Evolutionary conservation across 2,329 filamentous ascomycete genomes (phyloP).

Genomic region (Chalaropsis ovoidea): DNA sequence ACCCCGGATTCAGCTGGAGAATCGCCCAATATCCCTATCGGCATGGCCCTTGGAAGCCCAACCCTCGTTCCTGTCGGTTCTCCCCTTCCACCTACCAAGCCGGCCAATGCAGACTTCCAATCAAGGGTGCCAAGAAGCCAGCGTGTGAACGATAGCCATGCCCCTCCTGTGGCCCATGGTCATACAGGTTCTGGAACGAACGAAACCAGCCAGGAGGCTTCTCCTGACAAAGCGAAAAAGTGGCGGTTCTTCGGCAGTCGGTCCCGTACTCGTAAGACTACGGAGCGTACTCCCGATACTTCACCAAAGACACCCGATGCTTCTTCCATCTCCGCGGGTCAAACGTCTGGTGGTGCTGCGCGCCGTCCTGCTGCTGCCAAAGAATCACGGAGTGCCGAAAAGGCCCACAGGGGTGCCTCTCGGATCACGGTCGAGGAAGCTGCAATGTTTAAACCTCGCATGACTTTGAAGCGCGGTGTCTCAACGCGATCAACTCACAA

Average conservation of each 20-base stretch:
- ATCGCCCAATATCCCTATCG: constrained; percentile 42
- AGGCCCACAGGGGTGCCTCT: neutral
- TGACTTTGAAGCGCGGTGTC: constrained; percentile 10
- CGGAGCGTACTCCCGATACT: constrained; percentile 2
- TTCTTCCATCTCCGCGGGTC: neutral
- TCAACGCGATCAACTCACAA: constrained; percentile 15
- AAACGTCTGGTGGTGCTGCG: constrained; percentile 8
- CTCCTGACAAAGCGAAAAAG: constrained; percentile 22
- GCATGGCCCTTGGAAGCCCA: constrained; percentile 65
- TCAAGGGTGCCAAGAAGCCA: neutral
- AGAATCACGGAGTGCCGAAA: constrained; percentile 10
- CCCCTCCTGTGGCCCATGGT: neutral
- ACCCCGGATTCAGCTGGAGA: constrained; percentile 39
- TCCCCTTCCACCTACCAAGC: neutral
- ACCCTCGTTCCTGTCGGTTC: constrained; percentile 18
- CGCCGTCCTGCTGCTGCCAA: neutral
- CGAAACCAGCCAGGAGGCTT: constrained; percentile 15
- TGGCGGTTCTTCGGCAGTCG: constrained; percentile 26
- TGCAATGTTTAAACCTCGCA: constrained; percentile 23
- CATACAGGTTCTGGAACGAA: neutral
- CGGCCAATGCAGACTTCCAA: neutral
- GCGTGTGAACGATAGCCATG: neutral
- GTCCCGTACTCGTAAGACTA: constrained; percentile 20
- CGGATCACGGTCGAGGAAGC: constrained; percentile 18
- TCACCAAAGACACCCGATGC: neutral